These are phyloP conservation scores for Aspergillus neoniger DNA, from an alignment of 2,329 filamentous ascomycete genomes.

Conservation along the genomic window DNA sequence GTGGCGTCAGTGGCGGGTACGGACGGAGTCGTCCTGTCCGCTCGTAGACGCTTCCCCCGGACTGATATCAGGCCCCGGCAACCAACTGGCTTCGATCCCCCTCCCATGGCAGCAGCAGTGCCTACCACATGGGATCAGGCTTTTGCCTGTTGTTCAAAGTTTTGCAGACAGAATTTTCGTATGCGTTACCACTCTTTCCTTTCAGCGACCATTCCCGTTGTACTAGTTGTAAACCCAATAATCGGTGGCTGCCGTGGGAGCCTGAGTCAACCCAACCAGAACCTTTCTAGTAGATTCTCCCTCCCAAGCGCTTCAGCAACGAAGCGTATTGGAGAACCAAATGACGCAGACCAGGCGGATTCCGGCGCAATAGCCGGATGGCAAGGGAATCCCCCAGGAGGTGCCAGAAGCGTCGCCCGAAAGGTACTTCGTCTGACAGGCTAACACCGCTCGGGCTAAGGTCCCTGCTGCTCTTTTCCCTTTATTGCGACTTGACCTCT, in stretches of 20 bases:
- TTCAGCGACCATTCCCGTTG: no score
- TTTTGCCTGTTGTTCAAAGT: not conserved
- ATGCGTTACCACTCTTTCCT: no score
- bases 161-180: not conserved
- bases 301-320: slow-evolving; percentile 1
- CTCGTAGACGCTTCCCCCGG: not conserved
- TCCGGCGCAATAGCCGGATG: slow-evolving; percentile 7
- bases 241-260: no score
- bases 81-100: not conserved
- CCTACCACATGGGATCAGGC: not conserved
- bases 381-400: slow-evolving; percentile 21
- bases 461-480: not conserved
- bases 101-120: not conserved
- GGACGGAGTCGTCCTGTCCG: slow-evolving; percentile 16
- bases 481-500: slow-evolving; percentile 10
- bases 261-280: not conserved
- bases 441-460: not conserved
- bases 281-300: slow-evolving; percentile 24
- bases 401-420: slow-evolving; percentile 18
- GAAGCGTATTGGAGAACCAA: slow-evolving; percentile 11
- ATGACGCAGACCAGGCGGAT: slow-evolving; percentile 1
- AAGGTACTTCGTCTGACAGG: slow-evolving; percentile 1
- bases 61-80: slow-evolving; percentile 8
- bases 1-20: slow-evolving; percentile 31
- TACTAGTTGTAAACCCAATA: no score